Evolutionary conservation across 495 filamentous ascomycete genomes (phyloP).

Genomic region (Ascobolus immersus): DNA sequence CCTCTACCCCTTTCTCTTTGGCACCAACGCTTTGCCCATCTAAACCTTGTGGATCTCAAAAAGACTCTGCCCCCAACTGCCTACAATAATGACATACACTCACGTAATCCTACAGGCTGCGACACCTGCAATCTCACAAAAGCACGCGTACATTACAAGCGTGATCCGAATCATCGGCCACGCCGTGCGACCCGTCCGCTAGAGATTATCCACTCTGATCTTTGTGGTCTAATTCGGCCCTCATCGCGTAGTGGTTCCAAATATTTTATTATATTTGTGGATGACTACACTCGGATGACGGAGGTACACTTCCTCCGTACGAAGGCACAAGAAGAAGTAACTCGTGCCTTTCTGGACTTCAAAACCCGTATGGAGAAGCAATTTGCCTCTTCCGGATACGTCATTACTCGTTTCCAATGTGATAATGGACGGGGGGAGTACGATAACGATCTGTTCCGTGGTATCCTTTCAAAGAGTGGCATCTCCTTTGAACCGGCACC

Average conservation of each 20-base stretch:
- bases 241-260: background rate
- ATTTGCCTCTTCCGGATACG: background rate
- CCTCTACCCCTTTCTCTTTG: too few relatives aligned
- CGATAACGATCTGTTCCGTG: background rate
- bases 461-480: background rate
- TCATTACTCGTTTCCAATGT: background rate
- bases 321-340: too few relatives aligned
- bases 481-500: background rate
- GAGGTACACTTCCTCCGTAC: background rate
- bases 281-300: background rate
- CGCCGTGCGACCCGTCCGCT: background rate
- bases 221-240: background rate
- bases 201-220: background rate
- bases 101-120: too few relatives aligned
- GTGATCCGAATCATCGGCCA: too few relatives aligned
- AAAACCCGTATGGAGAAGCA: background rate
- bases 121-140: too few relatives aligned
- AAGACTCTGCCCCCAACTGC: too few relatives aligned
- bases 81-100: too few relatives aligned
- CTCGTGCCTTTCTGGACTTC: background rate
- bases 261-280: conserved; percentile 1
- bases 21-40: too few relatives aligned
- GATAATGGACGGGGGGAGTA: background rate
- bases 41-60: too few relatives aligned
- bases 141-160: too few relatives aligned